Percentiles rank a stretch among this genome's conserved stretches.
Evolutionary conservation across 768 basidiomycete species (phyloP).

Genomic region (Pisolithus orientalis): DNA sequence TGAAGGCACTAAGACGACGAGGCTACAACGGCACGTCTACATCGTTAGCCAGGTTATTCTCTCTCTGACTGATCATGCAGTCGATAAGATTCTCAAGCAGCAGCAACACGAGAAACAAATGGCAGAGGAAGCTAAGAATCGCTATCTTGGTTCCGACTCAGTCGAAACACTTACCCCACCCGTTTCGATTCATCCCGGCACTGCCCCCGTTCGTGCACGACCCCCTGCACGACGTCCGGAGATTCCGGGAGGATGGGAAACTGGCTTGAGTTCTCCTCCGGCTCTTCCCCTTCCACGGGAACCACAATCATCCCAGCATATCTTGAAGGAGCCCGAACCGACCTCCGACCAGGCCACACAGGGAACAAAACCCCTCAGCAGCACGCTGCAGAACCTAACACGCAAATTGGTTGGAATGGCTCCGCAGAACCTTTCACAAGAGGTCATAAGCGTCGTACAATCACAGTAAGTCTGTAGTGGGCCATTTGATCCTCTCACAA

Average conservation of each 20-base stretch:
- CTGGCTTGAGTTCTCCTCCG: constrained; percentile 8
- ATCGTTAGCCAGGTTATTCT: not conserved
- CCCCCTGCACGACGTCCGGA: constrained; percentile 15
- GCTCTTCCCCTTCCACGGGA: constrained; percentile 3
- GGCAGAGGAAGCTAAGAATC: constrained; percentile 38
- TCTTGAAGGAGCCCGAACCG: not conserved
- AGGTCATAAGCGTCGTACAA: constrained; percentile 8
- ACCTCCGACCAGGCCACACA: not conserved
- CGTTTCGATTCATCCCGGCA: constrained; percentile 1
- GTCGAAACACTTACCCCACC: constrained; percentile 9
- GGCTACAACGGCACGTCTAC: constrained; percentile 73
- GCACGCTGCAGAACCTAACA: constrained; percentile 20
- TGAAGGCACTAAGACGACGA: constrained; percentile 71
- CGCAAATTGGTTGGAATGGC: constrained; percentile 17
- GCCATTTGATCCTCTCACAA: not conserved
- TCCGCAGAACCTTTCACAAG: constrained; percentile 13
- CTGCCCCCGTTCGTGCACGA: constrained; percentile 8
- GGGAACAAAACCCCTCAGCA: constrained; percentile 5
- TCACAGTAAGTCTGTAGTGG: constrained; percentile 11
- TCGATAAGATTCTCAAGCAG: constrained; percentile 85
- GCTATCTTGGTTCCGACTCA: not conserved
- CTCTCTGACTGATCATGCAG: constrained; percentile 30
- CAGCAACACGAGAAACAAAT: constrained; percentile 64
- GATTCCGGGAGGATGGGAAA: constrained; percentile 19
- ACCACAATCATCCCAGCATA: not conserved